phyloP scores from a whole-genome alignment of 306 rosid genomes.

The Crotalaria pallida region DNA sequence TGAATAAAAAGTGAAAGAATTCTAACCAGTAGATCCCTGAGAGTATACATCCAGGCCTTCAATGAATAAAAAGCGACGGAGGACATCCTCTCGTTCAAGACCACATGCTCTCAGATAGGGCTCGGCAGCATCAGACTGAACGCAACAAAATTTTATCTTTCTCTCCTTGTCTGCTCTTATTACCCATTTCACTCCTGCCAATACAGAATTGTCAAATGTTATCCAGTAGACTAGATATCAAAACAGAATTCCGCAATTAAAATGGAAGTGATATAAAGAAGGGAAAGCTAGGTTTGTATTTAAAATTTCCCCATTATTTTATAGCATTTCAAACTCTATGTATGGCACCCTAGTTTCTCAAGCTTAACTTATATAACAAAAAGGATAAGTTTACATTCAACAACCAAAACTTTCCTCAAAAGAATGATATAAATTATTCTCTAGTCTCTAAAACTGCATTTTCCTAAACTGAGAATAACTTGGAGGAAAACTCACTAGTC shows the following conservation, averaged over 20 bases:
- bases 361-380: background rate
- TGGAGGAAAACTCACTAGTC: background rate
- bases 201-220: constrained; percentile 4
- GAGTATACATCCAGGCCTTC: constrained; percentile 53
- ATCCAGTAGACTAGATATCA: background rate
- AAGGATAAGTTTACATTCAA: background rate
- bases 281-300: background rate
- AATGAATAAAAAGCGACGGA: constrained; percentile 52
- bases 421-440: background rate
- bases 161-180: constrained; percentile 54
- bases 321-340: background rate
- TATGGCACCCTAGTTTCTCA: background rate
- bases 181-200: constrained; percentile 67
- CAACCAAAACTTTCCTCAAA: background rate
- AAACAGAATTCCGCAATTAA: background rate
- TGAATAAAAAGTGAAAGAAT: background rate
- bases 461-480: background rate
- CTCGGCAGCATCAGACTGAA: constrained; percentile 66
- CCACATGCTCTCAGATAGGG: constrained; percentile 66
- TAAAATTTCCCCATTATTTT: background rate
- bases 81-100: constrained; percentile 58
- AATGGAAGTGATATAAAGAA: background rate
- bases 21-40: constrained; percentile 69
- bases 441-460: background rate
- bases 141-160: constrained; percentile 69